Percentiles rank a stretch among this genome's conserved stretches.
Conservation (phyloP, 1,284 basidiomycete species). For the Abortiporus biennis region DNA sequence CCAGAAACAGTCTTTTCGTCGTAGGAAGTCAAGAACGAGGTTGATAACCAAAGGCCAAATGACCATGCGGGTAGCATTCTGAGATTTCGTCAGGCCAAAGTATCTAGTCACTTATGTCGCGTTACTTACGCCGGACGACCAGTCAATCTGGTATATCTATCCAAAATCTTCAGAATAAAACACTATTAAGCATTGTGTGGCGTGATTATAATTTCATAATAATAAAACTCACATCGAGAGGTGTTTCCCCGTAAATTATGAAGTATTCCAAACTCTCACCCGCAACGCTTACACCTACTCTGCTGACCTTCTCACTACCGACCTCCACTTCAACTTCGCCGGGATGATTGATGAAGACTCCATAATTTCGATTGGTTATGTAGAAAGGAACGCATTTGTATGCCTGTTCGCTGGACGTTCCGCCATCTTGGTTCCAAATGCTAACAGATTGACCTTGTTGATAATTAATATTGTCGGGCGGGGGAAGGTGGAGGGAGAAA, state of each 20-base stretch:
- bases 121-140: slow-evolving; percentile 53
- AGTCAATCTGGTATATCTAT: slow-evolving; percentile 58
- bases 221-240: slow-evolving; percentile 41
- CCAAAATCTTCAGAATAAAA: slow-evolving; percentile 42
- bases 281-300: slow-evolving; percentile 63
- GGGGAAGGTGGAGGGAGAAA: slow-evolving; percentile 1
- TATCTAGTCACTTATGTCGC: background rate
- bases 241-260: slow-evolving; percentile 60
- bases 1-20: slow-evolving; percentile 60
- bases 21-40: slow-evolving; percentile 70
- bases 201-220: background rate
- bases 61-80: slow-evolving; percentile 68
- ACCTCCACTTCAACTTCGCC: slow-evolving; percentile 76
- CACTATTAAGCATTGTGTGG: no score
- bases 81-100: slow-evolving; percentile 6
- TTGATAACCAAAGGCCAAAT: slow-evolving; percentile 73
- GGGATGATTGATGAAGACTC: slow-evolving; percentile 71
- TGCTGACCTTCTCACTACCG: slow-evolving; percentile 68
- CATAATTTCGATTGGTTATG: slow-evolving; percentile 64
- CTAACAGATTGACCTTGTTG: slow-evolving; percentile 50
- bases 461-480: slow-evolving; percentile 1
- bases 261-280: slow-evolving; percentile 63
- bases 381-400: slow-evolving; percentile 76
- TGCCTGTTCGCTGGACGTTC: slow-evolving; percentile 66
- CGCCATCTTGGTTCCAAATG: slow-evolving; percentile 70